A percentile compares a stretch with the other conserved stretches of the same genome.
phyloP scores from a whole-genome alignment of 108 stramenopile species.

The Aurantiochytrium sp. region DNA sequence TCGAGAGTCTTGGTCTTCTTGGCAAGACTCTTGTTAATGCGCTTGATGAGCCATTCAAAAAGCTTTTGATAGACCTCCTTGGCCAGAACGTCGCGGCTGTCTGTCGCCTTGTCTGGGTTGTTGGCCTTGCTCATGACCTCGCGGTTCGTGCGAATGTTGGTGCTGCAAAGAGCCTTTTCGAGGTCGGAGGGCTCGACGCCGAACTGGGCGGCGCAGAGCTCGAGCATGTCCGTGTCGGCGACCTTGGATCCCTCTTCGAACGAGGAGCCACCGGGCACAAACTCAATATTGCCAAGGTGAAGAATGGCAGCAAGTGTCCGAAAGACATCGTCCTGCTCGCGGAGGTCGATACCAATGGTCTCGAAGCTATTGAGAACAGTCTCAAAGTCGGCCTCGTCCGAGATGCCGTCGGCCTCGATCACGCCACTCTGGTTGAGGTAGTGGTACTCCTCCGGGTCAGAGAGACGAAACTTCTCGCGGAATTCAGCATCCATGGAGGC shows the following conservation, averaged over 20 bases:
- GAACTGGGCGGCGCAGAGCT: conserved; percentile 29
- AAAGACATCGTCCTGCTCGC: conserved; percentile 17
- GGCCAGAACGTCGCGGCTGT: conserved; percentile 53
- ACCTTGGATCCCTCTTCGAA: conserved; percentile 44
- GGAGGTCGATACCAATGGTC: conserved; percentile 20
- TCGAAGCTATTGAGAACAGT: conserved; percentile 29
- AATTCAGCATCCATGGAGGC: conserved; percentile 35
- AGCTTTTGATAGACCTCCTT: conserved; percentile 52
- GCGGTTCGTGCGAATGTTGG: conserved; percentile 6
- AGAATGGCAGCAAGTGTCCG: conserved; percentile 33
- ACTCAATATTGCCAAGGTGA: conserved; percentile 41
- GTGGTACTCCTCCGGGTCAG: conserved; percentile 42
- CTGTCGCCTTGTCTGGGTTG: conserved; percentile 33
- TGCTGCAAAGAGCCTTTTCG: conserved; percentile 28
- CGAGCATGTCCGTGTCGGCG: conserved; percentile 32
- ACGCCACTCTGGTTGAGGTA: conserved; percentile 44
- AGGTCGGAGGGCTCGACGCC: conserved; percentile 32
- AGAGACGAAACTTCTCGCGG: conserved; percentile 29
- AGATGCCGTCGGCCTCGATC: conserved; percentile 31
- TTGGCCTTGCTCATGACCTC: conserved; percentile 30
- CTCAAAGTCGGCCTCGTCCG: conserved; percentile 46
- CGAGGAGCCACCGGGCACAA: conserved; percentile 25
- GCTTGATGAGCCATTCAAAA: conserved; percentile 52
- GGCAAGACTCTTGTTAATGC: conserved; percentile 47
- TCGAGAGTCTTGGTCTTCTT: conserved; percentile 25